Evolutionary conservation across 1,139 yeast species (phyloP).

Genomic region (Zygosaccharomyces sapae): DNA sequence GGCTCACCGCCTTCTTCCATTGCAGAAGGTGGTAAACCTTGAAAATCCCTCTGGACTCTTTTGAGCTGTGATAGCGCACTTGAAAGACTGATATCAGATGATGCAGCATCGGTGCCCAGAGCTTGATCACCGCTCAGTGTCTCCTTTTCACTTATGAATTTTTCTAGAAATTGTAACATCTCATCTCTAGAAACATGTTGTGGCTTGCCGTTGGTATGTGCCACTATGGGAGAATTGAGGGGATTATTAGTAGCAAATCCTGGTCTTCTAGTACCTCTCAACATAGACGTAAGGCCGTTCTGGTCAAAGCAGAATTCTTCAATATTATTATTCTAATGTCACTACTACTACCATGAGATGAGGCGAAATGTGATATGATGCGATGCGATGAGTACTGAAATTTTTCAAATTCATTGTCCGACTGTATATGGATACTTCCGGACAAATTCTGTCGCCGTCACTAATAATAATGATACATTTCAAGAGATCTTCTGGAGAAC

Average conservation of each 20-base stretch:
- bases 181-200: constrained; percentile 39
- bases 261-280: constrained; percentile 42
- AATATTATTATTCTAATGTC: background rate
- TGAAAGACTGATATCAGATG: constrained; percentile 31
- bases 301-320: no score
- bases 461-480: constrained; percentile 10
- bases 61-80: constrained; percentile 54
- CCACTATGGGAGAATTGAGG: constrained; percentile 48
- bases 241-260: constrained; percentile 38
- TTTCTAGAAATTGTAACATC: constrained; percentile 44
- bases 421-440: background rate
- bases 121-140: constrained; percentile 17
- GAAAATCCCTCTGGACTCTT: constrained; percentile 64
- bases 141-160: constrained; percentile 41
- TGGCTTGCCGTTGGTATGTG: constrained; percentile 37
- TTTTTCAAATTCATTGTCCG: constrained; percentile 4
- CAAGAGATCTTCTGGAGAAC: background rate
- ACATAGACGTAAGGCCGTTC: no score
- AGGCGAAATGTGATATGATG: constrained; percentile 26
- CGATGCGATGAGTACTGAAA: constrained; percentile 21
- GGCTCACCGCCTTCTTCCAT: constrained; percentile 35
- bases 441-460: background rate
- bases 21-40: constrained; percentile 63
- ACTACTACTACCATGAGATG: constrained; percentile 6
- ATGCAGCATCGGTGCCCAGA: constrained; percentile 10